phyloP scores from a whole-genome alignment of 345 rosid genomes.

The Dipteronia sinensis region DNA sequence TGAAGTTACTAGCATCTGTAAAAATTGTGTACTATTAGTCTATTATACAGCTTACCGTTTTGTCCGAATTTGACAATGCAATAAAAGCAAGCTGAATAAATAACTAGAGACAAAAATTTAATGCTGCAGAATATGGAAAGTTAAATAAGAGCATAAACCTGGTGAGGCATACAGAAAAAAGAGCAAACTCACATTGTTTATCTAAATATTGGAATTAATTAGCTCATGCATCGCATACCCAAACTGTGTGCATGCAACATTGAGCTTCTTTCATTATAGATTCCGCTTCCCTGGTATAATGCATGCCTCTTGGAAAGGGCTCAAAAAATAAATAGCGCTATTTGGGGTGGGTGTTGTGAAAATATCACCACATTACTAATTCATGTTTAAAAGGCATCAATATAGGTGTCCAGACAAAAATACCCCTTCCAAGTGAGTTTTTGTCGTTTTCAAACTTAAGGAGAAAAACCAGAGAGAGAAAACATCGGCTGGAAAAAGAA shows the following conservation, averaged over 20 bases:
- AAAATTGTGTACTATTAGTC: not conserved
- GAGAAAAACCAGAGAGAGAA: too few species aligned
- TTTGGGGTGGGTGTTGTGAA: too few species aligned
- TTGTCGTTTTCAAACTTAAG: too few species aligned
- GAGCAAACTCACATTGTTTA: not conserved
- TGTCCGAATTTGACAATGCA: not conserved
- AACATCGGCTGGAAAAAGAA: too few species aligned
- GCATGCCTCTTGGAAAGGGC: slow-evolving; percentile 2
- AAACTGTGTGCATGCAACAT: not conserved
- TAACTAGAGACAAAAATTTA: not conserved
- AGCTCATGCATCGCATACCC: not conserved
- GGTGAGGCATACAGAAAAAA: not conserved
- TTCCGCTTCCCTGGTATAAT: not conserved
- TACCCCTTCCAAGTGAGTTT: too few species aligned
- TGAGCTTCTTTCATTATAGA: not conserved
- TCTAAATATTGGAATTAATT: not conserved
- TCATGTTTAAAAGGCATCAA: too few species aligned
- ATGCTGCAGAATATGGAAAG: not conserved
- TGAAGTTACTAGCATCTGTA: not conserved
- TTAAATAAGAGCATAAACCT: not conserved
- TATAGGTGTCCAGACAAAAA: too few species aligned
- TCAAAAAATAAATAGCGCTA: too few species aligned
- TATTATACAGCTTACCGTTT: slow-evolving; percentile 7
- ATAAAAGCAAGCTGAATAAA: not conserved
- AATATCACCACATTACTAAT: too few species aligned